Conservation (phyloP, 2,329 filamentous ascomycete genomes). For the Myotisia sp. region DNA sequence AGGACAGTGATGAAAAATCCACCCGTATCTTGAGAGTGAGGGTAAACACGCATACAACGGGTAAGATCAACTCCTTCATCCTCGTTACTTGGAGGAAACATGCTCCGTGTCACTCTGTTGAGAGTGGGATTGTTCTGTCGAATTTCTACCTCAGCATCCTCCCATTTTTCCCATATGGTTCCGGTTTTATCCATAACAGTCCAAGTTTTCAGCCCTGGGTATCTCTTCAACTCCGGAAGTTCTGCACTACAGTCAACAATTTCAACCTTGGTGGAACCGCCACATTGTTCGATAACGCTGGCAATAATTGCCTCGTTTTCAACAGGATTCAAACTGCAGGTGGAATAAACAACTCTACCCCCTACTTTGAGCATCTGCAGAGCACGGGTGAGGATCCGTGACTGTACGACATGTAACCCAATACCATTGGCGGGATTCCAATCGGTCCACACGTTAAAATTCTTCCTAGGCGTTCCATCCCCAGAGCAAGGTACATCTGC, state of each 20-base stretch:
- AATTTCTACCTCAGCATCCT: constrained; percentile 57
- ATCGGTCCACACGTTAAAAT: constrained; percentile 84
- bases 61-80: constrained; percentile 58
- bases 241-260: constrained; percentile 71
- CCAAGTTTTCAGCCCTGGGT: constrained; percentile 66
- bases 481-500: constrained; percentile 95
- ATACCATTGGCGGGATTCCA: constrained; percentile 81
- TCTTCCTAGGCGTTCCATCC: constrained; percentile 88
- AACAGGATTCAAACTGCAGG: constrained; percentile 95
- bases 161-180: constrained; percentile 65
- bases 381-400: constrained; percentile 77
- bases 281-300: constrained; percentile 77
- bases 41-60: constrained; percentile 84
- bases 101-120: constrained; percentile 57
- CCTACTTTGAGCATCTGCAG: constrained; percentile 93
- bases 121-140: constrained; percentile 46
- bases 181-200: constrained; percentile 79
- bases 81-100: constrained; percentile 59
- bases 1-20: constrained; percentile 95
- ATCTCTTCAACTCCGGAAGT: constrained; percentile 62
- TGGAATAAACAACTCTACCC: constrained; percentile 90
- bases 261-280: constrained; percentile 64
- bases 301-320: constrained; percentile 91
- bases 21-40: constrained; percentile 89
- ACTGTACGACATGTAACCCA: constrained; percentile 74